These are phyloP conservation scores for Aspergillus aculeatus DNA, from an alignment of 2,329 filamentous ascomycete genomes.

Conservation along the genomic window DNA sequence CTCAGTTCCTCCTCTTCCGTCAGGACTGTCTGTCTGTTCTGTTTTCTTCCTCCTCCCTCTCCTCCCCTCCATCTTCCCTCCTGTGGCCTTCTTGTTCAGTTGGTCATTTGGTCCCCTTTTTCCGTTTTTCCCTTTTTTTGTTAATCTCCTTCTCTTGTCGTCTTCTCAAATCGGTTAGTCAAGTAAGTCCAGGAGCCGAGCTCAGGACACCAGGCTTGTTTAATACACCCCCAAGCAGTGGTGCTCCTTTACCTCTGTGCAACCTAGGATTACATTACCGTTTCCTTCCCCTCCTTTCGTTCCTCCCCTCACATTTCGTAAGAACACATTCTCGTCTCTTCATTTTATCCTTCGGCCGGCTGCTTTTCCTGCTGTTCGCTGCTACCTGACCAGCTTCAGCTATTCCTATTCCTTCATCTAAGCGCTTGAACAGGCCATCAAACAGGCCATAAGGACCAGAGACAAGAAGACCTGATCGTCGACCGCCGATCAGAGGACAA, in stretches of 20 bases:
- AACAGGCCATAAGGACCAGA: background rate
- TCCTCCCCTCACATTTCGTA: background rate
- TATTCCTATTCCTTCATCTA: background rate
- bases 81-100: background rate
- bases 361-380: background rate
- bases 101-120: constrained; percentile 4
- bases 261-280: background rate
- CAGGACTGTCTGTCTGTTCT: background rate
- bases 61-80: background rate
- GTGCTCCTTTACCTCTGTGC: background rate
- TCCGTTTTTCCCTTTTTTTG: too few relatives aligned
- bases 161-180: constrained; percentile 11
- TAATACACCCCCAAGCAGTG: background rate
- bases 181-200: constrained; percentile 11
- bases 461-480: background rate
- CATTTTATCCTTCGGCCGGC: background rate
- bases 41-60: background rate
- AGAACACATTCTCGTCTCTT: background rate
- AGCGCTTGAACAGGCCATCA: background rate
- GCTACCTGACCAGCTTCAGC: background rate
- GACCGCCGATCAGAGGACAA: constrained; percentile 2
- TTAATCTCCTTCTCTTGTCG: constrained; percentile 4
- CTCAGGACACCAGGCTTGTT: constrained; percentile 5
- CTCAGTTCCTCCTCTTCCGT: background rate
- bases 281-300: background rate